Base-by-base conservation (phyloP, 2,329 filamentous ascomycete genomes). In the Domatiomyces globalis region DNA sequence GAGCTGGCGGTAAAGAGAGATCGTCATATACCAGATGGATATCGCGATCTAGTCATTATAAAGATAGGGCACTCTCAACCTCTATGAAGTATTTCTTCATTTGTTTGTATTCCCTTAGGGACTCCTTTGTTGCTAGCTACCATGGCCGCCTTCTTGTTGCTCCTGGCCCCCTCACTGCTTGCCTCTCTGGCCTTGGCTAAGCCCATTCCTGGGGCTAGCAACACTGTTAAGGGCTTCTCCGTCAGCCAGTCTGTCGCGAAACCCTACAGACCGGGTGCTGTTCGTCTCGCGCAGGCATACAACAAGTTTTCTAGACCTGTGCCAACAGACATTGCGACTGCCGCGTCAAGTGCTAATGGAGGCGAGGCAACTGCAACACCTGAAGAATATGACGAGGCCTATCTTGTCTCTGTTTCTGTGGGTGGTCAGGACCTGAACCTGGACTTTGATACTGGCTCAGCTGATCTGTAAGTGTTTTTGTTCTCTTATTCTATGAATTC, bases 401-500 rank as follows among this genome's bases (percentile, higher is more conserved):
- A 81, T 52, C 67, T 81, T 27, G 73, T 76, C 51, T 78, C 81
- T 0, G 77, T 87, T 46, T 73, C 70, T 1, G 70, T 87, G 55
- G 85, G 84, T 44, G 68, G 75, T 62, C 79, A 82, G 59, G 76
- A 69, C 2, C 63, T 86, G 56, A 75, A 79, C 53, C 64, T 88
- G 54, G 82, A 86, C 63, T 76, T 88, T 54, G 85, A 88, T 58
- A 88, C 84, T 12, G 82, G 73, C 56, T 83, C 72, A 56, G 73
- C 80, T 43, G 81, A 84, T 67, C 75, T 85, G 82, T 80, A 66
- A 69, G 76, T 68, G 5, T n/a, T n/a, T 12, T 5, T 17, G 20
- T 17, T 9, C 12, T 15, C 46, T 27, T 18, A 2, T 7, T 15
- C 18, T 19, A 45, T 49, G 6, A 50, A 45, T 33, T 22, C 55